Evolutionary conservation across 2,329 filamentous ascomycete species (phyloP).

Genomic region (Polytolypa hystricis): DNA sequence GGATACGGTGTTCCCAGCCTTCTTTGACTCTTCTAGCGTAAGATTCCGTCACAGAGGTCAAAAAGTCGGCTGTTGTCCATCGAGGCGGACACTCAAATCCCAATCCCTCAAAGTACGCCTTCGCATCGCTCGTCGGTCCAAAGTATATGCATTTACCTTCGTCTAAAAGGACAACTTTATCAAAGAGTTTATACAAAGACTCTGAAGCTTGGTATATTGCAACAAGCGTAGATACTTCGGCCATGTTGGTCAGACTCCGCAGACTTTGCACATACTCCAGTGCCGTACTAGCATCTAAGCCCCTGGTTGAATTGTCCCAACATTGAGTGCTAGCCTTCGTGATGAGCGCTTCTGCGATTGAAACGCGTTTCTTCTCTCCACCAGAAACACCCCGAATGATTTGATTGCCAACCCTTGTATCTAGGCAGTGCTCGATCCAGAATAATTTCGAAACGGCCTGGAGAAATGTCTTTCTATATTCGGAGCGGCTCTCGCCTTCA

Average conservation of each 20-base stretch:
- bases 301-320: slow-evolving; percentile 68
- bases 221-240: slow-evolving; percentile 50
- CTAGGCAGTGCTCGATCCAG: slow-evolving; percentile 59
- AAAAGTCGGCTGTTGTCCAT: slow-evolving; percentile 64
- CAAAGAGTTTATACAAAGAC: slow-evolving; percentile 45
- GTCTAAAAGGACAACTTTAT: slow-evolving; percentile 58
- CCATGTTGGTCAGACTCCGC: slow-evolving; percentile 53
- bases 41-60: slow-evolving; percentile 59
- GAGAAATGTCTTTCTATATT: slow-evolving; percentile 52
- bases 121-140: slow-evolving; percentile 52
- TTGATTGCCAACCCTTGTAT: slow-evolving; percentile 66
- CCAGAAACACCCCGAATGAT: slow-evolving; percentile 61
- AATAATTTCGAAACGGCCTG: slow-evolving; percentile 60
- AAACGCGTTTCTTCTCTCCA: slow-evolving; percentile 67
- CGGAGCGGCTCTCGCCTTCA: slow-evolving; percentile 48
- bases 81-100: slow-evolving; percentile 62
- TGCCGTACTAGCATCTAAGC: slow-evolving; percentile 62
- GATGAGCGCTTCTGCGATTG: slow-evolving; percentile 66
- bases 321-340: slow-evolving; percentile 55
- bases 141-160: slow-evolving; percentile 63
- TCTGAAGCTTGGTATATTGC: slow-evolving; percentile 60
- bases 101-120: slow-evolving; percentile 57
- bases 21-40: slow-evolving; percentile 46
- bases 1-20: slow-evolving; percentile 48
- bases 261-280: slow-evolving; percentile 61